Conservation (phyloP, 139 green algal species). For the Ettlia oleoabundans region DNA sequence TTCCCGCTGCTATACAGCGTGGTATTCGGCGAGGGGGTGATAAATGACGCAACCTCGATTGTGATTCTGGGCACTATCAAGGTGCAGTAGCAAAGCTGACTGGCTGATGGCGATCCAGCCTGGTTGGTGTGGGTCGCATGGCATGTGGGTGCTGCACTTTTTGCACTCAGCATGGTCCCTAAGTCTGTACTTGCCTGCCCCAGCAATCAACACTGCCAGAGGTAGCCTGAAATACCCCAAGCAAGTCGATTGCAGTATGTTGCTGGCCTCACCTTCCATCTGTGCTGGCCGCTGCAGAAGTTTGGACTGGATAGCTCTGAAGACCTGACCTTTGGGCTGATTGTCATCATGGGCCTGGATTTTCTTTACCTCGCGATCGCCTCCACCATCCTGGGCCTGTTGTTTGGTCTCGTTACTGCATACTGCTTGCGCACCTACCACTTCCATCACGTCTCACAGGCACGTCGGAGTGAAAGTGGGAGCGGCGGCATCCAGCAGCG, state of each 20-base stretch:
- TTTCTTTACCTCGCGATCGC: constrained; percentile 56
- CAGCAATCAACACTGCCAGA: too few species aligned
- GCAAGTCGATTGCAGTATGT: too few species aligned
- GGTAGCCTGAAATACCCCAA: too few species aligned
- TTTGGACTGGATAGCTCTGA: constrained; percentile 27
- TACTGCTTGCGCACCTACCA: constrained; percentile 46
- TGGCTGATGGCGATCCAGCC: too few species aligned
- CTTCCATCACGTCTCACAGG: constrained; percentile 34
- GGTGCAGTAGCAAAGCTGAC: too few species aligned
- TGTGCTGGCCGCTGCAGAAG: background rate
- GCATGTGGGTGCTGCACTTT: too few species aligned
- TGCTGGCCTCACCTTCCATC: background rate
- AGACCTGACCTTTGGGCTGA: constrained; percentile 25
- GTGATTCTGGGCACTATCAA: constrained; percentile 79
- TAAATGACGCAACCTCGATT: constrained; percentile 93
- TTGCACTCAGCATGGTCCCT: too few species aligned
- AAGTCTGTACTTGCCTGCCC: background rate
- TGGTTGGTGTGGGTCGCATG: too few species aligned
- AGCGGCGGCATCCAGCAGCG: too few species aligned
- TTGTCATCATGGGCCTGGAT: constrained; percentile 45
- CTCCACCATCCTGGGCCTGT: constrained; percentile 43
- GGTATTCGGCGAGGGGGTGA: constrained; percentile 93
- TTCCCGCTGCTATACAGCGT: constrained; percentile 87
- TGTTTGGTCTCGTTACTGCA: constrained; percentile 52
- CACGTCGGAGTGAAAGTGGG: too few species aligned